A percentile compares a stretch with the other conserved stretches of the same genome.
Conservation (phyloP, 1,284 basidiomycete species). For the Leccinum huronense region DNA sequence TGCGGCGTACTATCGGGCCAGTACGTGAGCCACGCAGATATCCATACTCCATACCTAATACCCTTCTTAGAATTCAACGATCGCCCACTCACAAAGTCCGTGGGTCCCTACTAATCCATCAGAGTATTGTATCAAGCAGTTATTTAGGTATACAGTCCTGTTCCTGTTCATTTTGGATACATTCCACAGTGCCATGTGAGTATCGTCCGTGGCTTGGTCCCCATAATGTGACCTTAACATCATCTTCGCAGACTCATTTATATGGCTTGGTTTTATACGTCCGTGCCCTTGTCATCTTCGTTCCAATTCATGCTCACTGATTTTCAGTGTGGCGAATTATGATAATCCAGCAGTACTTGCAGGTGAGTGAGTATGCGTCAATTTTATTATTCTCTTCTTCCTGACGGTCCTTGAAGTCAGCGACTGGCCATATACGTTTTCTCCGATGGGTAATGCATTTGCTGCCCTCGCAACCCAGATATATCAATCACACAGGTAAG, state of each 20-base stretch:
- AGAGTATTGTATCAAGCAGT: neutral
- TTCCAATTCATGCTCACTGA: neutral
- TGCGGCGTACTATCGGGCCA: neutral
- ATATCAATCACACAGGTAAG: neutral
- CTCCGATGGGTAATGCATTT: neutral
- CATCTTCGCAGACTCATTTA: neutral
- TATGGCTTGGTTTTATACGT: neutral
- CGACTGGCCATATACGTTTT: neutral
- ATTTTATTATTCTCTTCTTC: neutral
- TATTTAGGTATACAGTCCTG: neutral
- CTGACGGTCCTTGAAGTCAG: neutral
- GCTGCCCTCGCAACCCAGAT: conserved; percentile 2
- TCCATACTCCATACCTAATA: neutral
- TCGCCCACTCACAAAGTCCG: neutral
- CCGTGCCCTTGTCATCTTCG: neutral
- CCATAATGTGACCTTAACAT: neutral
- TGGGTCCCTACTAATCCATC: neutral
- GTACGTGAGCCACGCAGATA: neutral
- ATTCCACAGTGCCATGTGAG: neutral
- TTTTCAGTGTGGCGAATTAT: neutral
- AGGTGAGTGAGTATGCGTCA: neutral
- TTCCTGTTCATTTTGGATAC: conserved; percentile 1
- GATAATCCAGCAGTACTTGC: neutral
- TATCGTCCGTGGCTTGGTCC: neutral
- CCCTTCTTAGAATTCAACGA: neutral